Conservation (phyloP, 306 rosid genomes). For the Nissolia schottii region DNA sequence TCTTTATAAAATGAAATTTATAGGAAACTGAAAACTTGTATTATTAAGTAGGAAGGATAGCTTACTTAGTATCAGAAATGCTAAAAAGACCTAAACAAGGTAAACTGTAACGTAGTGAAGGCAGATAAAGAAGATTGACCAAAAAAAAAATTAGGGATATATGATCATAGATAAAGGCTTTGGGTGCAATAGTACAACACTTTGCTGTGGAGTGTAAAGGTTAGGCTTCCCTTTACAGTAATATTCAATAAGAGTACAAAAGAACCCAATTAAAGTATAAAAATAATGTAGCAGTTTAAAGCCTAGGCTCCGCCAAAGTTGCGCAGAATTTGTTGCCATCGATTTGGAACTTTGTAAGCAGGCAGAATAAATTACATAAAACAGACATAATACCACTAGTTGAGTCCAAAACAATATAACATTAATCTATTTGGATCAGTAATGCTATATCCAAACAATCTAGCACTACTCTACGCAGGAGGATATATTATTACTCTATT, state of each 20-base stretch:
- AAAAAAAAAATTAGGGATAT: neutral
- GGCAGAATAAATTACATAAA: neutral
- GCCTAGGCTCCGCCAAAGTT: constrained; percentile 1
- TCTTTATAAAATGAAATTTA: neutral
- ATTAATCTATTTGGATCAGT: too few species aligned
- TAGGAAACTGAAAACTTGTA: neutral
- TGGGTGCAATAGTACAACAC: neutral
- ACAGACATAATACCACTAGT: neutral
- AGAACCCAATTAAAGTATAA: constrained; percentile 3
- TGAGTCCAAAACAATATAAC: neutral
- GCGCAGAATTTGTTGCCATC: neutral
- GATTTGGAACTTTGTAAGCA: neutral
- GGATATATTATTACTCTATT: too few species aligned
- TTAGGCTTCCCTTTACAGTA: neutral
- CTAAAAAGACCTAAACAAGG: neutral
- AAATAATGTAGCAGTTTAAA: neutral
- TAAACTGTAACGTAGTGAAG: too few species aligned
- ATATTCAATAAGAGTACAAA: neutral
- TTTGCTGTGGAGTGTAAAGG: neutral
- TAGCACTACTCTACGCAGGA: too few species aligned
- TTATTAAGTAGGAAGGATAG: neutral
- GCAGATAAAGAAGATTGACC: neutral
- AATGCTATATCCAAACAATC: too few species aligned
- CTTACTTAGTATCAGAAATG: neutral
- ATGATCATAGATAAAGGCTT: neutral